Conservation (phyloP, 257 asterid species). For the Solanum appendiculatum region DNA sequence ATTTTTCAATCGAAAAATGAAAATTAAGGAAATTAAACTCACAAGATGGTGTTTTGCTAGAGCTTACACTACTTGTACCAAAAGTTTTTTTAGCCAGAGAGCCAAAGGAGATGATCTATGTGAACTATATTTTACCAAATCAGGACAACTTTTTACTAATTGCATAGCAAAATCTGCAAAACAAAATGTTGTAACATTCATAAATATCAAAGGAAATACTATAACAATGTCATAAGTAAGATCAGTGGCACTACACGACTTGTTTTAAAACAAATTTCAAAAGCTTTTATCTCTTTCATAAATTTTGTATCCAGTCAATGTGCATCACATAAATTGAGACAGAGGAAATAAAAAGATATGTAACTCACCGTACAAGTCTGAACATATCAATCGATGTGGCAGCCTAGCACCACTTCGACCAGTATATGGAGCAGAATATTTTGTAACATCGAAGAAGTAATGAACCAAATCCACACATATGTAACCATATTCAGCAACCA, state of each 20-base stretch:
- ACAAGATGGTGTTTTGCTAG: conserved; percentile 16
- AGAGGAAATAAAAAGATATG: background rate
- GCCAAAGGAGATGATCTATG: conserved; percentile 23
- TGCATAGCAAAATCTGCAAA: conserved; percentile 30
- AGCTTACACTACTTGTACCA: conserved; percentile 14
- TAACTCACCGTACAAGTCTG: conserved; percentile 29
- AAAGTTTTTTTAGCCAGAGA: conserved; percentile 25
- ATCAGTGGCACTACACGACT: too few species aligned
- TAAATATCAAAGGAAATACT: background rate
- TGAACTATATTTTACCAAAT: conserved; percentile 19
- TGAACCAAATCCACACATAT: conserved; percentile 9
- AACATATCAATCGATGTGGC: conserved; percentile 8
- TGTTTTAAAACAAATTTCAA: background rate
- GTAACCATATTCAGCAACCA: conserved; percentile 30
- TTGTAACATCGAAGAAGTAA: conserved; percentile 22
- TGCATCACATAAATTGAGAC: background rate
- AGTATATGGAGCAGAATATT: conserved; percentile 14
- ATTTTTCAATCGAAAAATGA: background rate
- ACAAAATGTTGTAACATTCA: background rate
- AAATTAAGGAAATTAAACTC: conserved; percentile 2
- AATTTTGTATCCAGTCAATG: background rate
- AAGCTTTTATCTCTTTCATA: background rate
- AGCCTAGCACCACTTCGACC: conserved; percentile 19
- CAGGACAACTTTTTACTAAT: conserved; percentile 15
- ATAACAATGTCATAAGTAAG: too few species aligned